Evolutionary conservation across 805 yeast genomes (phyloP), one percentile per base, ranked within the genome.

Genomic region (Cyberlindnera americana): DNA sequence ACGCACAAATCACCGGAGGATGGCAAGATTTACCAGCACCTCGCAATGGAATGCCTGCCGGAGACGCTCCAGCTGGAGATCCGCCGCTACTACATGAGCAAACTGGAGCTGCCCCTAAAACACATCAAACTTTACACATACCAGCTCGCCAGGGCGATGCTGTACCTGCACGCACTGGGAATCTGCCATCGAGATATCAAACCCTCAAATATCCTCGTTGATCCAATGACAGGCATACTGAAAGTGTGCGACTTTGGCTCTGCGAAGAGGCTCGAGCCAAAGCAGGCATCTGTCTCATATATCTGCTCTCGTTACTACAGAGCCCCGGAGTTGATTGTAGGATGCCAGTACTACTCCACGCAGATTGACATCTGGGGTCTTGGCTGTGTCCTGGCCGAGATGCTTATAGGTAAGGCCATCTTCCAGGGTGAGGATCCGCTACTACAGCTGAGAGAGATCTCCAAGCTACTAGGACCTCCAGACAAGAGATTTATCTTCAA

Each of bases 321-420:
- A 52, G 95, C 98, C 1, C 99, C 99, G 1, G 99, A 93, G 62
- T 73, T 93, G 44, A 85, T 93, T 57, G 80, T 93, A 40, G 99
- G 99, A 2, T 83, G 89, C 52, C 78, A 90, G 43, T 74, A 81
- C 27, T 93, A 93, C 61, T 78, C 95, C 4, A 82, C 95, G 3
- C 86, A 89, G 56, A 91, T 93, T 43, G 99, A 93, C 62, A 83
- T 90, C 54, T 93, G 99, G 99, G 96, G 97, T 14, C 69, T 91
- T 44, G 99, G 98, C 1, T 91, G 99, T 67, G 96, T 93, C 25
- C 67, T 93, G 44, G 96, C 97, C 12, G 99, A 93, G 64, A 81
- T 93, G 86, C 72, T 83, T 41, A 73, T 89, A 47, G 97, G 97
- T 13, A 81, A 78, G 58, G 95, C 98, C 1, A 78, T 93, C n/a